phyloP scores from a whole-genome alignment of 2,329 filamentous ascomycete genomes.

The Pseudogymnoascus sp. region DNA sequence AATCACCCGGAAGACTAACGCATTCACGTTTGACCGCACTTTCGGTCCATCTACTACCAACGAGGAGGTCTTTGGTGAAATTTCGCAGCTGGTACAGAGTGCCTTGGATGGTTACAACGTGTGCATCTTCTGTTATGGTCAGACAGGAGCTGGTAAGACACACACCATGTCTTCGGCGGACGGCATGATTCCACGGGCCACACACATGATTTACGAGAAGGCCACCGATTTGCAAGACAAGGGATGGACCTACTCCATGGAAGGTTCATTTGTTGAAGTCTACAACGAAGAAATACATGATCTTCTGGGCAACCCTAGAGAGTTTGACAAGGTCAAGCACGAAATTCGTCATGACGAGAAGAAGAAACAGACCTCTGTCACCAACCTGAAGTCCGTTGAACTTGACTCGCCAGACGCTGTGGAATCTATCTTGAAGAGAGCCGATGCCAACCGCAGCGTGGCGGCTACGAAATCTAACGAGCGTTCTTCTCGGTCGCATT shows the following conservation, averaged over 20 bases:
- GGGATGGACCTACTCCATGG: constrained; percentile 90
- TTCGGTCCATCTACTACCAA: constrained; percentile 75
- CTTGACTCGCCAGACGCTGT: constrained; percentile 76
- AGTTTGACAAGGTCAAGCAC: constrained; percentile 72
- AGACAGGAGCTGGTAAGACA: constrained; percentile 95
- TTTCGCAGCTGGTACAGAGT: constrained; percentile 92
- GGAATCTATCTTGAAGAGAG: constrained; percentile 69
- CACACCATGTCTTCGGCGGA: constrained; percentile 87
- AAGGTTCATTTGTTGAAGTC: constrained; percentile 92
- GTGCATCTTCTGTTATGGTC: constrained; percentile 97
- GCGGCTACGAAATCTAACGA: constrained; percentile 98
- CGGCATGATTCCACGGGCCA: constrained; percentile 92
- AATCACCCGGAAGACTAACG: constrained; percentile 68
- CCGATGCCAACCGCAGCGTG: constrained; percentile 79
- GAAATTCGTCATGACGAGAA: constrained; percentile 81
- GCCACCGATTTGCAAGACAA: constrained; percentile 78
- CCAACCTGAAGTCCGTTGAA: constrained; percentile 68
- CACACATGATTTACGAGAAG: constrained; percentile 87
- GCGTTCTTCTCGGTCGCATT: constrained; percentile 87
- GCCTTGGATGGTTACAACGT: constrained; percentile 97
- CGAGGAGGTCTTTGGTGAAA: constrained; percentile 85
- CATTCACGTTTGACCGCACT: constrained; percentile 88
- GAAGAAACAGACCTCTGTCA: constrained; percentile 73
- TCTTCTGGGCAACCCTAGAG: constrained; percentile 64
- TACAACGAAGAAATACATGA: constrained; percentile 98